phyloP scores from a whole-genome alignment of 2,329 filamentous ascomycete genomes.

The Leptographium procerum region DNA sequence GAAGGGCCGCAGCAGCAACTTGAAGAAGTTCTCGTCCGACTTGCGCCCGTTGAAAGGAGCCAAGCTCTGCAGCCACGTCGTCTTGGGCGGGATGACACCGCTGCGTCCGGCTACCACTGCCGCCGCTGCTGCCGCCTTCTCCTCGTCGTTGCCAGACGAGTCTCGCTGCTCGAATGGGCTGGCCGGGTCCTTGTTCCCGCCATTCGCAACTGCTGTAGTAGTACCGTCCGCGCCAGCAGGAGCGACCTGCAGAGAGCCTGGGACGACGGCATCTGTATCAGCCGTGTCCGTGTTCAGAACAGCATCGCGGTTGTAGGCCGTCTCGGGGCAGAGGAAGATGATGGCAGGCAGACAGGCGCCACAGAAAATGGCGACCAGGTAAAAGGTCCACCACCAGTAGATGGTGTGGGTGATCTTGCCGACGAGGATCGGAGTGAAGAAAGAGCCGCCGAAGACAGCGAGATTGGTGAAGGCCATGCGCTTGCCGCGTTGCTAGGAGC shows the following conservation, averaged over 20 bases:
- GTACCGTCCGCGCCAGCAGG: background rate
- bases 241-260: background rate
- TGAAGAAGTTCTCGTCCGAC: slow-evolving; percentile 61
- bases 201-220: background rate
- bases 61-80: slow-evolving; percentile 49
- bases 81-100: slow-evolving; percentile 28
- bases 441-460: slow-evolving; percentile 44
- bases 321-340: slow-evolving; percentile 75
- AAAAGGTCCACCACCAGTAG: slow-evolving; percentile 82
- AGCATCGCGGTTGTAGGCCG: slow-evolving; percentile 58
- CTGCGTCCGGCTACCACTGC: background rate
- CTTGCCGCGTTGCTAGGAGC: slow-evolving; percentile 54
- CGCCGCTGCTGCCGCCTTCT: background rate
- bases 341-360: slow-evolving; percentile 58
- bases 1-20: slow-evolving; percentile 59
- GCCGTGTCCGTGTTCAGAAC: slow-evolving; percentile 59
- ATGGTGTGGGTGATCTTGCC: slow-evolving; percentile 70
- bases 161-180: background rate
- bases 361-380: slow-evolving; percentile 76
- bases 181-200: background rate
- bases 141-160: slow-evolving; percentile 10
- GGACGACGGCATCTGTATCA: slow-evolving; percentile 19
- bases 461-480: slow-evolving; percentile 71
- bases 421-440: slow-evolving; percentile 75
- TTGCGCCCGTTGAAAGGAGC: slow-evolving; percentile 72